Percentiles rank a stretch among this genome's conserved stretches.
phyloP scores from a whole-genome alignment of 1,139 yeast species.

The Kurtzmaniella natalensis region DNA sequence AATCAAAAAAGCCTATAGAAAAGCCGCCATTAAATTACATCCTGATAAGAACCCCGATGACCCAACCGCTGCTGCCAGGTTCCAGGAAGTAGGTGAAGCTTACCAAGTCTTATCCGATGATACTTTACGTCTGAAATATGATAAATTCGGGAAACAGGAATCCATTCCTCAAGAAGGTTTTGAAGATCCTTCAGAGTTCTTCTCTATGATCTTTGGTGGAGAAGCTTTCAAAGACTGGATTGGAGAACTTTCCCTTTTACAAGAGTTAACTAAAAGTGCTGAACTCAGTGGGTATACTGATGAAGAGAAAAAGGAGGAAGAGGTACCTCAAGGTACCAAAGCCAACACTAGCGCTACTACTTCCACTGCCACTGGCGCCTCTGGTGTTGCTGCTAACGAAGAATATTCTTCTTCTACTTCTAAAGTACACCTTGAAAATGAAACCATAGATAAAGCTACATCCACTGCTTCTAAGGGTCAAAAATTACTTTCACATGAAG shows the following conservation, averaged over 20 bases:
- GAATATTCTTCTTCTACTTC: constrained; percentile 1
- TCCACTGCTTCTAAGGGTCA: not conserved
- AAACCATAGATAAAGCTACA: not conserved
- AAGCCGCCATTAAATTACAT: constrained; percentile 82
- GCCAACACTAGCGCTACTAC: constrained; percentile 5
- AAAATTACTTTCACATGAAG: not conserved
- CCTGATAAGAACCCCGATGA: constrained; percentile 95
- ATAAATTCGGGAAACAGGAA: constrained; percentile 79
- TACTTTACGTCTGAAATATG: constrained; percentile 69
- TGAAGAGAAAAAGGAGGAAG: constrained; percentile 25
- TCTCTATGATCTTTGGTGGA: constrained; percentile 73
- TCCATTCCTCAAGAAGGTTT: constrained; percentile 81
- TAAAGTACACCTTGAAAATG: constrained; percentile 4
- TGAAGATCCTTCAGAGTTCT: constrained; percentile 83
- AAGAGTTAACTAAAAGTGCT: constrained; percentile 55
- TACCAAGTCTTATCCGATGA: constrained; percentile 81
- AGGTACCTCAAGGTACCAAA: constrained; percentile 5
- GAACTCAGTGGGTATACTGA: constrained; percentile 45
- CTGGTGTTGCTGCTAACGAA: not conserved
- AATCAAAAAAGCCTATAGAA: constrained; percentile 90
- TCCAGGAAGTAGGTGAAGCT: constrained; percentile 73
- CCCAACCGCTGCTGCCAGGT: constrained; percentile 68
- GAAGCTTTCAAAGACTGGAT: constrained; percentile 84
- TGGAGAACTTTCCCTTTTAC: constrained; percentile 64
- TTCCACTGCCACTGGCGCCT: constrained; percentile 1